Conservation (phyloP, 495 filamentous ascomycete species). For the Podospora sp. region DNA sequence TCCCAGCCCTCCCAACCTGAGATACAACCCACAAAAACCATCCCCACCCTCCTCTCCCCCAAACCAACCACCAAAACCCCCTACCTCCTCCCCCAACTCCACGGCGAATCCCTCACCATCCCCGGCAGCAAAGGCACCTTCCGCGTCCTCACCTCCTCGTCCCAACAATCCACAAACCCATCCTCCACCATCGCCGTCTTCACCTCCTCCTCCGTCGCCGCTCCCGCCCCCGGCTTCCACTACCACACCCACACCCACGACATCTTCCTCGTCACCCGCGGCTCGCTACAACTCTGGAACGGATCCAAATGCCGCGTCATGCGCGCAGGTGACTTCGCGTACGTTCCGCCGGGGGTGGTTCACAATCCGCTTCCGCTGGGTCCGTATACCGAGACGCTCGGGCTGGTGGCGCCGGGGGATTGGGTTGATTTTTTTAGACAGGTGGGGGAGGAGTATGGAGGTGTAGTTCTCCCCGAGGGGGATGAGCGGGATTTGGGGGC, state of each 20-base stretch:
- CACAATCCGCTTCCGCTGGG: conserved; percentile 8
- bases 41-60: conserved; percentile 3
- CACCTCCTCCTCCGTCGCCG: conserved; percentile 46
- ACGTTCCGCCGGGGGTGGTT: conserved; percentile 48
- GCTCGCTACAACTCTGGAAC: conserved; percentile 51
- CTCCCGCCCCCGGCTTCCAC: conserved; percentile 49
- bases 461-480: conserved; percentile 52
- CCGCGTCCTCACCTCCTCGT: conserved; percentile 49
- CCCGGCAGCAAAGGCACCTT: conserved; percentile 18
- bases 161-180: conserved; percentile 52
- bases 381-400: conserved; percentile 38
- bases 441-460: conserved; percentile 51
- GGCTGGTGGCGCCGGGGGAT: conserved; percentile 54
- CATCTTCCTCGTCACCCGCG: conserved; percentile 52
- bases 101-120: conserved; percentile 15
- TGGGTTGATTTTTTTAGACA: conserved; percentile 58
- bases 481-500: conserved; percentile 37
- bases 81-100: conserved; percentile 13
- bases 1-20: background rate
- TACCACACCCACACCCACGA: conserved; percentile 54
- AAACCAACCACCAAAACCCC: background rate
- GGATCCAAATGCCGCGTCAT: conserved; percentile 49
- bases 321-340: conserved; percentile 53
- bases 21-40: background rate
- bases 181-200: conserved; percentile 50